A percentile compares a stretch with the other conserved stretches of the same genome.
phyloP scores from a whole-genome alignment of 179 eudicot species.

The Patellifolia procumbens region DNA sequence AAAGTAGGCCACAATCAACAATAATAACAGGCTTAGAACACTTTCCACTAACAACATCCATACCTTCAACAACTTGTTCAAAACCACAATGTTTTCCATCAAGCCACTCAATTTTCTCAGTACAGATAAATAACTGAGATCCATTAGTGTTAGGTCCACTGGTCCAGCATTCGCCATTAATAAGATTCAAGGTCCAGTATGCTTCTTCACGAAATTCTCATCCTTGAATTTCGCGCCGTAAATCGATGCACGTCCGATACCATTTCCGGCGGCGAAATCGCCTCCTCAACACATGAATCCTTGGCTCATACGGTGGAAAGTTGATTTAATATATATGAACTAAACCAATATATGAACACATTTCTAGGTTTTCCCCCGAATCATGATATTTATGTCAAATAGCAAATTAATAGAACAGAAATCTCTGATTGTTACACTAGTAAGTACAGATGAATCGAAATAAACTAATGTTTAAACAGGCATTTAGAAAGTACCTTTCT shows the following conservation, averaged over 20 bases:
- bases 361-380: no score
- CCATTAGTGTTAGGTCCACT: slow-evolving; percentile 69
- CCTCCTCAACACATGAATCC: slow-evolving; percentile 80
- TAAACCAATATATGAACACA: no score
- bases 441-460: no score
- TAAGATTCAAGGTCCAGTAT: slow-evolving; percentile 70
- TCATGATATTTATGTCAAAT: no score
- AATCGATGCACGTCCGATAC: slow-evolving; percentile 83
- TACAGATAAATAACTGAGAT: slow-evolving; percentile 77
- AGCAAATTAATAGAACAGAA: no score
- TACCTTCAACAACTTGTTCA: slow-evolving; percentile 68
- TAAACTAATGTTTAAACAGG: no score
- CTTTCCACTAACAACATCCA: slow-evolving; percentile 63
- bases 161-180: slow-evolving; percentile 82
- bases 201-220: no score
- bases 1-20: slow-evolving; percentile 78
- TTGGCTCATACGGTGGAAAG: slow-evolving; percentile 74
- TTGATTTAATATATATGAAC: no score
- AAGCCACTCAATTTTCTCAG: no score
- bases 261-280: slow-evolving; percentile 74
- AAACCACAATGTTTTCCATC: no score
- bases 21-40: slow-evolving; percentile 51
- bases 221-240: slow-evolving; percentile 68
- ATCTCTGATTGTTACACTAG: no score
- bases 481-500: no score